Evolutionary conservation across 1,284 basidiomycete species (phyloP), one percentile per base, ranked within the genome.

Genomic region (Gomphus bonarii): DNA sequence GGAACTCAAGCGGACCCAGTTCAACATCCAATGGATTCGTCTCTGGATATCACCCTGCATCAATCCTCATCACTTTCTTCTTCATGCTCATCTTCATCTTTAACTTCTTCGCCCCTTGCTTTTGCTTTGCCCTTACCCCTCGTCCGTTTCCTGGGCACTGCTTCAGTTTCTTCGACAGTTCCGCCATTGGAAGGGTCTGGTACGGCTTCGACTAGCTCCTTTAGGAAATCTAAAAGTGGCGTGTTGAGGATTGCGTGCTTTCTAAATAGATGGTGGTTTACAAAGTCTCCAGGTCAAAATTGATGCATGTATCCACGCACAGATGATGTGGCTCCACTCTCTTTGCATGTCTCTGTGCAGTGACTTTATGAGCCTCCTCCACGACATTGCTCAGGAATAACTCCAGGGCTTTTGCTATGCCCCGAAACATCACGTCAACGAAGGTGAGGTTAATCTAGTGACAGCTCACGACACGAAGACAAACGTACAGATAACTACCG

Each of bases 251-350:
- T 85, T 0, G 95, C 91, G 63, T 95, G 88, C 78, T 99, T 99
- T 61, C 95, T 98, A 68, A 12, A 9, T 18, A 56, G 51, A 11
- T 25, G 25, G 25, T 25, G 11, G 25, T 40, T 18, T 25, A 38
- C n/a, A 43, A 20, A 42, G 25, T 25, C 25, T 30, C 18, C 16
- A 20, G 51, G 7, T 20, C 18, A 25, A n/a, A 12, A 5, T 7
- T 16, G 44, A 36, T 28, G 35, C 25, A 16, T 30, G 22, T 30
- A 43, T 52, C 56, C n/a, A 84, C 92, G 64, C 65, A 97, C 95
- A 99, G 72, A 72, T 98, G 95, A 71, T 97, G 94, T 1, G 89
- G 84, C 62, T 97, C 91, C 56, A 99, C 84, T 66, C 94, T 92
- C 73, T 89, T 93, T 3, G 91, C 84, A 1, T 92, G 91, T 38